A percentile compares a stretch with the other conserved stretches of the same genome.
Conservation (phyloP, 2,329 filamentous ascomycete genomes). For the Westerdykella sp. region DNA sequence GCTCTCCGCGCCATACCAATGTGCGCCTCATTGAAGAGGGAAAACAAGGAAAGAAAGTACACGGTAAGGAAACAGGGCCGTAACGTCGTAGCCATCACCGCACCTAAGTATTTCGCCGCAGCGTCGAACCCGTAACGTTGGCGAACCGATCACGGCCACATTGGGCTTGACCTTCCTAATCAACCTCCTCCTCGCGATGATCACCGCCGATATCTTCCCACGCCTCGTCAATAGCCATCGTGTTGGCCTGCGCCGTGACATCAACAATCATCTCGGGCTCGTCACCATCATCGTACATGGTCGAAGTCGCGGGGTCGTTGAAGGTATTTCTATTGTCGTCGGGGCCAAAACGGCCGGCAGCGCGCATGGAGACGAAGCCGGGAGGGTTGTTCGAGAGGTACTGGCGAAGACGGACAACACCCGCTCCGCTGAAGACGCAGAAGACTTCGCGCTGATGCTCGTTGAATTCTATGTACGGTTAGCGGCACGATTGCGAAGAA, state of each 20-base stretch:
- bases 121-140: too few relatives aligned
- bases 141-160: too few relatives aligned
- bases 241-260: constrained; percentile 32
- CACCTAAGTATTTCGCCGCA: too few relatives aligned
- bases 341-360: constrained; percentile 18
- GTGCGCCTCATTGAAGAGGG: too few relatives aligned
- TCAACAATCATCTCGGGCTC: constrained; percentile 31
- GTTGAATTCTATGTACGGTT: constrained; percentile 67
- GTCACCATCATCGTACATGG: constrained; percentile 24
- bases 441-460: constrained; percentile 93
- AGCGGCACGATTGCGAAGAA: background rate
- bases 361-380: constrained; percentile 1
- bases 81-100: too few relatives aligned
- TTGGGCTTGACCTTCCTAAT: constrained; percentile 19
- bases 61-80: too few relatives aligned
- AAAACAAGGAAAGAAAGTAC: too few relatives aligned
- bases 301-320: constrained; percentile 22
- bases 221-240: constrained; percentile 38
- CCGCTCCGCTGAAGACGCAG: constrained; percentile 90
- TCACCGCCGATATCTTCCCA: constrained; percentile 29
- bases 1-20: too few relatives aligned
- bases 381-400: constrained; percentile 58
- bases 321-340: background rate
- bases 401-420: constrained; percentile 69
- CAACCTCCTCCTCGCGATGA: constrained; percentile 42